Evolutionary conservation across 2,329 filamentous ascomycete genomes (phyloP), one percentile per base, ranked within the genome.

Genomic region (Beauveria sp.): DNA sequence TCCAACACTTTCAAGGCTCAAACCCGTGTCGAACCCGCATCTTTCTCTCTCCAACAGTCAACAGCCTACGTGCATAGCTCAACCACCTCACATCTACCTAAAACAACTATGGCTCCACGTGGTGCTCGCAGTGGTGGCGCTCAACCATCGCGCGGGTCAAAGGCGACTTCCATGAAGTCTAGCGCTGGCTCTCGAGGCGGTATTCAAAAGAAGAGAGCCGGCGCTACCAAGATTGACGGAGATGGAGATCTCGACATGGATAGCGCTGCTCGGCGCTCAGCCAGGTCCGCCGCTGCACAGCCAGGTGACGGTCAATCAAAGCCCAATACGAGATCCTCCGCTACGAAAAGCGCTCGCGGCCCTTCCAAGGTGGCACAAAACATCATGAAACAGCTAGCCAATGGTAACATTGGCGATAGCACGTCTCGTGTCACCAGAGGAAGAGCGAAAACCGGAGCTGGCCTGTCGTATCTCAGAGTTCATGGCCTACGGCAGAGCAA

Each of bases 401-500:
- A 71, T 47, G 73, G 73, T 12, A 71, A 74, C 20, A 67, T 70
- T 34, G 69, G 70, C 12, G 66, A 66, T 38, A 63, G 76, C 14
- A 68, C 71, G 8, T 72, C 74, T 7, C 73, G 73, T 49, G 70
- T 73, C 58, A 66, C 66, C 9, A 65, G 40, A 68, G 68, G n/a
- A 70, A 65, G 60, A 52, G 38, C 60, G 66, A 68, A 47, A 65
- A 64, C 14, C 65, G 64, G 28, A 66, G 66, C 67, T 34, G 66
- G 66, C 28, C 59, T 76, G 43, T 67, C 66, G 5, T 73, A 71
- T 62, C 66, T 86, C 45, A 78, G 76, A 62, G 76, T 93, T 24
- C 77, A 78, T 65, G 89, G 89, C 28, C 79, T 90, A 69, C 85
- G 82, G 68, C 74, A 83, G 50, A 91, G 88, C 76, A 91, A 87